Conservation (phyloP, 352 stramenopile species). For the Pythium myriotylum region DNA sequence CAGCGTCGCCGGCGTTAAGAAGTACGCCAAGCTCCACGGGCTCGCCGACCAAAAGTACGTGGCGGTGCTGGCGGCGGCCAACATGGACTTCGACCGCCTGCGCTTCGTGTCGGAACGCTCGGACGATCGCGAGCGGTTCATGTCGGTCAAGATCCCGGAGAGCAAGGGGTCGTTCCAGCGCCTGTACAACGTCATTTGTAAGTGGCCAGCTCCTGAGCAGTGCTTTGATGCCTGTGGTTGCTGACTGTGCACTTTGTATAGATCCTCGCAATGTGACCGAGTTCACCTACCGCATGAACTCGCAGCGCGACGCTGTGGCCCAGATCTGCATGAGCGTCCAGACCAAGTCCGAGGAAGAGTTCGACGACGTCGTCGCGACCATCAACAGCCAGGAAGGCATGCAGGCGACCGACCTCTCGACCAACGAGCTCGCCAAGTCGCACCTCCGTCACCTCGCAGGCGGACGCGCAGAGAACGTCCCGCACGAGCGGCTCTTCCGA, state of each 20-base stretch:
- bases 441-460: constrained; percentile 96
- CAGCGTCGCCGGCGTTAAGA: constrained; percentile 95
- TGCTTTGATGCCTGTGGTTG: no score
- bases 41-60: constrained; percentile 86
- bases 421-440: constrained; percentile 96
- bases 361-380: constrained; percentile 57
- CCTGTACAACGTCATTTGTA: constrained; percentile 81
- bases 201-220: no score
- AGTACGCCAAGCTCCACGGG: constrained; percentile 80
- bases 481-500: constrained; percentile 94
- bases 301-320: constrained; percentile 69
- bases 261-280: constrained; percentile 92
- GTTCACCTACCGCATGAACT: constrained; percentile 96
- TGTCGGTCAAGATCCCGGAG: constrained; percentile 97
- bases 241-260: no score
- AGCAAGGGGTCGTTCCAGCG: constrained; percentile 90
- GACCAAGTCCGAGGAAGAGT: constrained; percentile 72
- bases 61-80: constrained; percentile 96
- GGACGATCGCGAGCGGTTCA: constrained; percentile 95
- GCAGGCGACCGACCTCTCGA: constrained; percentile 91
- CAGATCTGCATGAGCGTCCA: constrained; percentile 97
- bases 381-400: constrained; percentile 86
- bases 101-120: constrained; percentile 93
- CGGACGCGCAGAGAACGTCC: constrained; percentile 81
- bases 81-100: constrained; percentile 99